A percentile compares a stretch with the other conserved stretches of the same genome.
phyloP scores from a whole-genome alignment of 805 yeast species.

The Scheffersomyces stipitis region DNA sequence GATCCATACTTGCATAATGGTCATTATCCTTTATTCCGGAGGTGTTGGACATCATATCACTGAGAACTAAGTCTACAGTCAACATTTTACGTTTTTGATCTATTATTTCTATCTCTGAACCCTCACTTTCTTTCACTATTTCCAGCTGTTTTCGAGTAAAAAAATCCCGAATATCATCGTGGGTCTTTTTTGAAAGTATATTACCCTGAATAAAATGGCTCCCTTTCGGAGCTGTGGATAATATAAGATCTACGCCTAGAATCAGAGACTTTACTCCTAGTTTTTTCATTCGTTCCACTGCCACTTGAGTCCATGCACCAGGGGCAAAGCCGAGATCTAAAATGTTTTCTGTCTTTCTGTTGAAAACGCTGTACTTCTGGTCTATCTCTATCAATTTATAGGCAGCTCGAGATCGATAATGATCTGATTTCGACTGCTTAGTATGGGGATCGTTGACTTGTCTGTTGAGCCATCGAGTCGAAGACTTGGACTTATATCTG shows the following conservation, averaged over 20 bases:
- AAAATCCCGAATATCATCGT: constrained; percentile 50
- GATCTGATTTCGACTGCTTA: constrained; percentile 59
- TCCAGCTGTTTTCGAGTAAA: constrained; percentile 34
- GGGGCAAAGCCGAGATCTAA: constrained; percentile 65
- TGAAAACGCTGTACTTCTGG: constrained; percentile 58
- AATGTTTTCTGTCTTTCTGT: constrained; percentile 51
- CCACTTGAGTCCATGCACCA: constrained; percentile 33
- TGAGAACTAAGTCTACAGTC: constrained; percentile 50
- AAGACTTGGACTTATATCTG: constrained; percentile 44
- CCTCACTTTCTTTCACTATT: constrained; percentile 11
- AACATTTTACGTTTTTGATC: no score
- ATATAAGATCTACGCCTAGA: constrained; percentile 32
- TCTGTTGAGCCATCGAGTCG: constrained; percentile 73
- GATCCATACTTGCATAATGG: constrained; percentile 82
- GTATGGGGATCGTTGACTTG: constrained; percentile 66
- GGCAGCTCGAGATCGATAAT: constrained; percentile 84
- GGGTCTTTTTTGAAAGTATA: constrained; percentile 48
- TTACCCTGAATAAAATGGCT: constrained; percentile 41
- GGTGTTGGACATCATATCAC: constrained; percentile 90
- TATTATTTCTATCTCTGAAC: no score
- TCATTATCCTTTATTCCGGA: constrained; percentile 80
- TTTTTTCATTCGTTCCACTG: constrained; percentile 13
- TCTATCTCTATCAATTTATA: constrained; percentile 80
- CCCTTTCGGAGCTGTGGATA: constrained; percentile 37
- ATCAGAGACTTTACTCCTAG: constrained; percentile 10